Evolutionary conservation across 345 rosid species (phyloP).

Genomic region (Populus alba): DNA sequence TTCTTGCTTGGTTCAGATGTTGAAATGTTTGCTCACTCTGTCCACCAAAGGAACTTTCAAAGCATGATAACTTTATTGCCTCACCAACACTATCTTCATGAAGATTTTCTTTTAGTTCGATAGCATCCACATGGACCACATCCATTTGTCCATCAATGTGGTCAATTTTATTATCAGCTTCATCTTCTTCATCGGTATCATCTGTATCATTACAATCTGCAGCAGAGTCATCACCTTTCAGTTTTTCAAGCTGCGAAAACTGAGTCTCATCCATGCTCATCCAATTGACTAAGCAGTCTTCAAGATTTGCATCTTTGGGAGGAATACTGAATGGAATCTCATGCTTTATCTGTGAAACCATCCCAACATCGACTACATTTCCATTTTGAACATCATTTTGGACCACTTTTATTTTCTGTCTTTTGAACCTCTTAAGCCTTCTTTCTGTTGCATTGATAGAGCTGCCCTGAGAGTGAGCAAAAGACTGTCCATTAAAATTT

Average conservation of each 20-base stretch:
- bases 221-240: constrained; percentile 24
- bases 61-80: constrained; percentile 1
- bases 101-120: constrained; percentile 10
- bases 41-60: constrained; percentile 6
- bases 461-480: constrained; percentile 28
- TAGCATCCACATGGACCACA: neutral
- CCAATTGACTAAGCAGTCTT: constrained; percentile 39
- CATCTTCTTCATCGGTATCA: constrained; percentile 34
- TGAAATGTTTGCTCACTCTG: constrained; percentile 4
- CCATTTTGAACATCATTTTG: constrained; percentile 18
- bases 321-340: neutral
- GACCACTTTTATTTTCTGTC: constrained; percentile 28
- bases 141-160: constrained; percentile 15
- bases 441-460: constrained; percentile 22
- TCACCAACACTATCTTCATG: constrained; percentile 4
- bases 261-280: constrained; percentile 39
- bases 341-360: constrained; percentile 14
- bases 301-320: constrained; percentile 4
- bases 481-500: neutral
- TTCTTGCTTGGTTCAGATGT: constrained; percentile 8
- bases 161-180: constrained; percentile 16
- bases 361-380: constrained; percentile 12
- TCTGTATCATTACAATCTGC: constrained; percentile 32
- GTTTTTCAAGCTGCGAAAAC: constrained; percentile 23
- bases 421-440: constrained; percentile 33